Evolutionary conservation across 352 stramenopile genomes (phyloP).

Genomic region (Globisporangium spinosum): DNA sequence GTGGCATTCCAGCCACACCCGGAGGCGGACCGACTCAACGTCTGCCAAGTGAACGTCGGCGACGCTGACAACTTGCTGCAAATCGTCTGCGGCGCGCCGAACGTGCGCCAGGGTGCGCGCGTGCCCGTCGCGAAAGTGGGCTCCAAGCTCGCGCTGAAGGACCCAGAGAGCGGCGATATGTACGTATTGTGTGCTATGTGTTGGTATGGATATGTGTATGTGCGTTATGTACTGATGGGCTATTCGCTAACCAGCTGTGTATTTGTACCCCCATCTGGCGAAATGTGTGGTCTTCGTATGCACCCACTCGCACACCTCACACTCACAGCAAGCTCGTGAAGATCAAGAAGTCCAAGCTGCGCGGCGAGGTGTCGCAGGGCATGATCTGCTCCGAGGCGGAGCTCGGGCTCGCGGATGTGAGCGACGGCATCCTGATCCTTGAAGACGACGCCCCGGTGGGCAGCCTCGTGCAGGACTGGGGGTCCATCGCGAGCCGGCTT

Average conservation of each 20-base stretch:
- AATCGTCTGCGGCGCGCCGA: slow-evolving; percentile 75
- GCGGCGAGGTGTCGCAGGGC: slow-evolving; percentile 68
- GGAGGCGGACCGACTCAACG: slow-evolving; percentile 57
- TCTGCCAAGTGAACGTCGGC: slow-evolving; percentile 64
- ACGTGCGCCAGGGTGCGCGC: slow-evolving; percentile 49
- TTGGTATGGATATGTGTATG: background rate
- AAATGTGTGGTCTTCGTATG: background rate
- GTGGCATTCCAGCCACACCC: slow-evolving; percentile 54
- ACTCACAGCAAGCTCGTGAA: slow-evolving; percentile 62
- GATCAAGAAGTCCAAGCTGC: slow-evolving; percentile 85
- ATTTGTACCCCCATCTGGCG: background rate
- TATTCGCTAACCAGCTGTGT: slow-evolving; percentile 11
- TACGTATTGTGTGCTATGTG: slow-evolving; percentile 21
- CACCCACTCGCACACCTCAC: no score
- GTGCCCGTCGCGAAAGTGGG: slow-evolving; percentile 70
- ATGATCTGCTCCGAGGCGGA: slow-evolving; percentile 85
- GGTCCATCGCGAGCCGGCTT: slow-evolving; percentile 34
- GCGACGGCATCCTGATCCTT: slow-evolving; percentile 69
- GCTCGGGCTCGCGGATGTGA: slow-evolving; percentile 53
- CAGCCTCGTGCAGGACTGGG: slow-evolving; percentile 41
- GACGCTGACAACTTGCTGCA: slow-evolving; percentile 56
- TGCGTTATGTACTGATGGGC: background rate
- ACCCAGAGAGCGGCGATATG: slow-evolving; percentile 43
- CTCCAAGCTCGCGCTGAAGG: slow-evolving; percentile 54
- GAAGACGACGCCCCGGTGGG: slow-evolving; percentile 52